Base-by-base conservation (phyloP, 495 filamentous ascomycete species). In the Penicillium pulvis region DNA sequence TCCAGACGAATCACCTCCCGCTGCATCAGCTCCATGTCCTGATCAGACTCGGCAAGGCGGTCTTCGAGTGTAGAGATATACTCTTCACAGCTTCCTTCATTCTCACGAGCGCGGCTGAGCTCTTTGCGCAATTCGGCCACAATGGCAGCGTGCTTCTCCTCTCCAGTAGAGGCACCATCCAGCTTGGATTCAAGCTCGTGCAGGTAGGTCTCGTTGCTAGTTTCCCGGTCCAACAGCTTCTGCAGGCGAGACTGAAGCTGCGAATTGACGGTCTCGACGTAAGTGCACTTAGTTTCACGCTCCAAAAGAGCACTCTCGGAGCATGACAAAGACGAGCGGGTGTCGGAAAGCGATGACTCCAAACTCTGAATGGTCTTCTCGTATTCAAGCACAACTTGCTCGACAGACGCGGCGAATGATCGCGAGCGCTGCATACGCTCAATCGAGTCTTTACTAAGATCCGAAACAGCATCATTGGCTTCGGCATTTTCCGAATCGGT, bases 31-130 rank as follows among this genome's bases (percentile, higher is more conserved):
- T 98, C 94, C 66, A 91, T 87, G 66, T 99, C 95, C 68, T 97
- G 93, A 64, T 99, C 94, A 5, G 92, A 85, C 73, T 99, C 94
- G 1, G 95, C 95, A 16, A 99, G 83, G 17, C 94, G 88, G 71
- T 98, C 94, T 72, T 99, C 94, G 35, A 99, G 79, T 2, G 93
- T 98, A 4, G 94, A 93, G 48, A 99, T 98, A 68, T 99, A 99
- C 53, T 97, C 93, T 66, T 99, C 94, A 63, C 84, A 89, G 53
- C 86, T 84, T 20, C 87, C 81, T 75, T 99, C 94, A 66, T 90
- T 97, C 53, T 96, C 95, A 14, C 93, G 90, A 44, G 92, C 83
- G n/a, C 93, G 85, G 14, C 85, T 81, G 53, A 98, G 87, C 72
- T 99, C 94, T 67, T 96, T 96, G 46, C 91, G 90, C 53, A 99